A percentile compares a stretch with the other conserved stretches of the same genome.
These are phyloP conservation scores for Aspergillus niger DNA, from an alignment of 2,329 filamentous ascomycete genomes.

Conservation along the genomic window DNA sequence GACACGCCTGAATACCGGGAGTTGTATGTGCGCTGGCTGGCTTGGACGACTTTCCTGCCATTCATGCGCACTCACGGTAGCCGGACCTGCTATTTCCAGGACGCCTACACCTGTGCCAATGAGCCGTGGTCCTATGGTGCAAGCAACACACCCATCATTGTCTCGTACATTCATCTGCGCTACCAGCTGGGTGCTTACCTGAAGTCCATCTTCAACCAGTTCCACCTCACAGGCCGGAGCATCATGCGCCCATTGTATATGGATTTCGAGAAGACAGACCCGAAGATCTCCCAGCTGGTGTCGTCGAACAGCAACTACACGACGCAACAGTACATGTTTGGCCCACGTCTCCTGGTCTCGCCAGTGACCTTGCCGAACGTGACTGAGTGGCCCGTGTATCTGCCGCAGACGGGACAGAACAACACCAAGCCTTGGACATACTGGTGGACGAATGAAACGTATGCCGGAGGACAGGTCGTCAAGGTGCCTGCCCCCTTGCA, in stretches of 20 bases:
- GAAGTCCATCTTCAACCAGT: constrained; percentile 35
- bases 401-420: constrained; percentile 32
- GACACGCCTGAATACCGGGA: constrained; percentile 58
- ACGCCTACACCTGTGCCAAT: constrained; percentile 42
- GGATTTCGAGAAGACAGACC: constrained; percentile 39
- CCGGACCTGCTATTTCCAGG: constrained; percentile 51
- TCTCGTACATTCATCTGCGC: constrained; percentile 58
- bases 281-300: constrained; percentile 23
- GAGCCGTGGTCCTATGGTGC: constrained; percentile 66
- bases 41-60: constrained; percentile 61
- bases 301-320: constrained; percentile 35
- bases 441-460: constrained; percentile 45
- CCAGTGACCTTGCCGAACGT: constrained; percentile 40
- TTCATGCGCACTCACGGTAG: constrained; percentile 67
- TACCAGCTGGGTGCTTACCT: constrained; percentile 50
- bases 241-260: constrained; percentile 44
- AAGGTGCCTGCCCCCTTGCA: constrained; percentile 39
- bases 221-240: constrained; percentile 35
- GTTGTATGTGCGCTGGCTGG: constrained; percentile 65
- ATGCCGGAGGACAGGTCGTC: constrained; percentile 38
- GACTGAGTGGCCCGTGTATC: constrained; percentile 41
- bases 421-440: constrained; percentile 39
- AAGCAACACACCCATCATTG: constrained; percentile 58
- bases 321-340: constrained; percentile 46
- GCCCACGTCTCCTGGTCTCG: constrained; percentile 38